These are phyloP conservation scores for Baorangia bicolor DNA, from an alignment of 768 basidiomycete species.

Conservation along the genomic window DNA sequence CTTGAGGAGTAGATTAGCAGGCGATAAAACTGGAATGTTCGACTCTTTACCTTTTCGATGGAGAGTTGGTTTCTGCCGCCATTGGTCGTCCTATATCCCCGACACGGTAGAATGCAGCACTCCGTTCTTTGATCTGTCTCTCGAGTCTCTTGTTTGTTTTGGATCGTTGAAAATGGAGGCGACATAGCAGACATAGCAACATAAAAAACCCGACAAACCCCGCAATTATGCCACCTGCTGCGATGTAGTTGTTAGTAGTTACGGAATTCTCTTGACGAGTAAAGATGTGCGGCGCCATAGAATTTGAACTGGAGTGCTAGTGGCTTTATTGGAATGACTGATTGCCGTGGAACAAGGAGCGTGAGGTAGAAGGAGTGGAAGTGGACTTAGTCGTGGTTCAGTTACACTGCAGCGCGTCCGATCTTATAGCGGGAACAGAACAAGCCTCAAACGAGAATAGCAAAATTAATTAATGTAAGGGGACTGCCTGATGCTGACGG, in stretches of 20 bases:
- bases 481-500: background rate
- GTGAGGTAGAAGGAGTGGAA: slow-evolving; percentile 10
- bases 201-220: slow-evolving; percentile 13
- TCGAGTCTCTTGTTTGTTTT: slow-evolving; percentile 35
- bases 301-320: background rate
- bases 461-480: background rate
- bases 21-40: background rate
- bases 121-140: slow-evolving; percentile 38
- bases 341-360: slow-evolving; percentile 5
- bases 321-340: background rate
- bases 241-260: slow-evolving; percentile 40
- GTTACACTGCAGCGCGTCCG: background rate
- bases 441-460: background rate
- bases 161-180: slow-evolving; percentile 42
- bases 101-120: slow-evolving; percentile 40
- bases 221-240: slow-evolving; percentile 43
- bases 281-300: slow-evolving; percentile 21
- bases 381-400: background rate
- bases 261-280: slow-evolving; percentile 1
- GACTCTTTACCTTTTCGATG: slow-evolving; percentile 14
- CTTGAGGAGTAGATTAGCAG: slow-evolving; percentile 5
- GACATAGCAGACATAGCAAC: slow-evolving; percentile 37
- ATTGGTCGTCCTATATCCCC: slow-evolving; percentile 3
- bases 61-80: slow-evolving; percentile 3
- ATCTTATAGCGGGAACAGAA: slow-evolving; percentile 8